These are phyloP conservation scores for Plasmodium cynomolgi DNA, from an alignment of 169 alveolate species.

Conservation along the genomic window DNA sequence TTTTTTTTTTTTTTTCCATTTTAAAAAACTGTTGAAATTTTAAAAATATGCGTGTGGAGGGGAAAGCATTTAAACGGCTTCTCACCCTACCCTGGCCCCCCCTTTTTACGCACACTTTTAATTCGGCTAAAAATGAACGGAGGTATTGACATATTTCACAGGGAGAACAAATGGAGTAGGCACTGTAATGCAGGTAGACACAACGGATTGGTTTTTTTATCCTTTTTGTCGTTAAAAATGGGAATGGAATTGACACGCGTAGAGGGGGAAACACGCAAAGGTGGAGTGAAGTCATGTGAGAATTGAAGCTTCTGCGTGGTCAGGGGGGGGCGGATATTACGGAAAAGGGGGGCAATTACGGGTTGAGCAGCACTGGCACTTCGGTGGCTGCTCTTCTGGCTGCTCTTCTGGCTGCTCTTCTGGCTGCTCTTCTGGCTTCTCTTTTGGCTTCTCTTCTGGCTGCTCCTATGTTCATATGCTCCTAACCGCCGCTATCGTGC, in stretches of 20 bases:
- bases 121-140: not conserved
- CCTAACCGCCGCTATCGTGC: not conserved
- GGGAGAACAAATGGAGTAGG: not conserved
- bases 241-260: not conserved
- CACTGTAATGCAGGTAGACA: not conserved
- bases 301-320: not conserved
- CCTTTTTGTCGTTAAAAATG: conserved; percentile 12
- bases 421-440: no score
- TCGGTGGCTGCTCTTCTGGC: not conserved
- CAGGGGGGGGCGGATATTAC: not conserved
- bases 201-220: not conserved
- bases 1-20: not conserved
- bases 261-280: not conserved
- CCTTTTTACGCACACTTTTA: not conserved
- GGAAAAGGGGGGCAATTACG: not conserved
- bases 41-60: not conserved
- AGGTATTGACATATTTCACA: not conserved
- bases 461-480: not conserved
- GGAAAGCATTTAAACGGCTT: not conserved
- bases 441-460: no score
- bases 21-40: not conserved
- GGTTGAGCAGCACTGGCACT: not conserved
- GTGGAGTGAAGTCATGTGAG: not conserved
- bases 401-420: not conserved
- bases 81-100: not conserved